Conservation (phyloP, 768 basidiomycete genomes). For the Agrocybe praecox region DNA sequence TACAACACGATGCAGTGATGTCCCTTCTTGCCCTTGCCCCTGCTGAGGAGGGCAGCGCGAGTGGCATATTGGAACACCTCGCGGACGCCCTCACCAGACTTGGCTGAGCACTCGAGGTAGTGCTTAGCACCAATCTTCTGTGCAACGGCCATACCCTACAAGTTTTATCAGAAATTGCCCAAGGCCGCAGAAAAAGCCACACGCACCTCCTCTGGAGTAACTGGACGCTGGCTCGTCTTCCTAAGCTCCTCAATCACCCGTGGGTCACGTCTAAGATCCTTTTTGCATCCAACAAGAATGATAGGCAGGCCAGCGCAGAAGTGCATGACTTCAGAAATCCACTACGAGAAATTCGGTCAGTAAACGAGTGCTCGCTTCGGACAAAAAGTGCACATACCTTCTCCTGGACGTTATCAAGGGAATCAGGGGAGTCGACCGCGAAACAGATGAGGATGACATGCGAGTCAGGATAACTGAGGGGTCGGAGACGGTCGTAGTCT, state of each 20-base stretch:
- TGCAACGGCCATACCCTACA: constrained; percentile 88
- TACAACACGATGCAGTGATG: constrained; percentile 21
- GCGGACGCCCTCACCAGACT: constrained; percentile 94
- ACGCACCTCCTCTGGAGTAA: constrained; percentile 88
- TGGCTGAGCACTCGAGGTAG: constrained; percentile 97
- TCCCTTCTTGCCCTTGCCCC: constrained; percentile 47
- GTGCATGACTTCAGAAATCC: constrained; percentile 99
- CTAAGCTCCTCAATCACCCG: constrained; percentile 93
- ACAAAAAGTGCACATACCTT: constrained; percentile 63
- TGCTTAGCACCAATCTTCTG: constrained; percentile 97
- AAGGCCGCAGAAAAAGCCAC: neutral
- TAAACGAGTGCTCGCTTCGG: neutral
- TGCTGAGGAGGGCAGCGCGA: constrained; percentile 81
- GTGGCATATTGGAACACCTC: constrained; percentile 99
- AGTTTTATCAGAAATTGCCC: neutral
- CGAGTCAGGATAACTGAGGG: constrained; percentile 98
- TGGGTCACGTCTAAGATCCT: constrained; percentile 93
- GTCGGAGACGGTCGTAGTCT: constrained; percentile 98
- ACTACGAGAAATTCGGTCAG: constrained; percentile 47
- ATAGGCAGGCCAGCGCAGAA: constrained; percentile 94
- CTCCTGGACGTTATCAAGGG: constrained; percentile 99
- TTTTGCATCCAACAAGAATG: constrained; percentile 99
- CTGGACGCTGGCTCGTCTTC: constrained; percentile 93
- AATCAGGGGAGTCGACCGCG: constrained; percentile 97
- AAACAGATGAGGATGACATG: constrained; percentile 99